Evolutionary conservation across 2,329 filamentous ascomycete species (phyloP).

Genomic region (Cercospora sesami): DNA sequence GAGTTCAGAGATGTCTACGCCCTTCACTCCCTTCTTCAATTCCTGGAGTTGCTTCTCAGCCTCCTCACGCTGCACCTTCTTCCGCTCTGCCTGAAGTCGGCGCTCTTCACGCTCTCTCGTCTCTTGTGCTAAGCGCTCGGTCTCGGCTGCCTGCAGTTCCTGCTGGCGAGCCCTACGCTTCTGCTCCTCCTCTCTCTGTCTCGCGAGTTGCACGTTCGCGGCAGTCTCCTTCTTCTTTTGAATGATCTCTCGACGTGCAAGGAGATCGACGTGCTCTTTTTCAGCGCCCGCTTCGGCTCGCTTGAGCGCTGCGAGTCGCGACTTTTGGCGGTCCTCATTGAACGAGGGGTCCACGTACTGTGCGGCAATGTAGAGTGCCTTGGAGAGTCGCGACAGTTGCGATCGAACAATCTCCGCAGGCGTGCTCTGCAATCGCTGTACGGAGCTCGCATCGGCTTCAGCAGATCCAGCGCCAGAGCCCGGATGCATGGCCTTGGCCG

Average conservation of each 20-base stretch:
- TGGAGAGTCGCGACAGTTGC: slow-evolving; percentile 87
- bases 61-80: slow-evolving; percentile 61
- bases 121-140: slow-evolving; percentile 84
- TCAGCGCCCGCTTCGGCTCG: slow-evolving; percentile 86
- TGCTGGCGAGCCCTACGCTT: slow-evolving; percentile 84
- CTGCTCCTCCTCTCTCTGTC: slow-evolving; percentile 88
- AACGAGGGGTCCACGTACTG: slow-evolving; percentile 92
- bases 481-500: slow-evolving; percentile 84
- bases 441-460: slow-evolving; percentile 77
- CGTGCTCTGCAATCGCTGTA: slow-evolving; percentile 95
- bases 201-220: slow-evolving; percentile 81
- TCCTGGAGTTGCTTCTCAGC: slow-evolving; percentile 88
- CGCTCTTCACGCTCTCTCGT: slow-evolving; percentile 86
- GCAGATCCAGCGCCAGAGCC: slow-evolving; percentile 83
- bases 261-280: slow-evolving; percentile 81
- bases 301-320: slow-evolving; percentile 75
- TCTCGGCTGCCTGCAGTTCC: slow-evolving; percentile 85
- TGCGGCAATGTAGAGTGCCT: slow-evolving; percentile 87
- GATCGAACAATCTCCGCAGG: slow-evolving; percentile 96
- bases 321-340: slow-evolving; percentile 75
- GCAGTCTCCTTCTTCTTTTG: slow-evolving; percentile 96
- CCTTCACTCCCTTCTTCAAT: slow-evolving; percentile 83
- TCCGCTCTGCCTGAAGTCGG: slow-evolving; percentile 80
- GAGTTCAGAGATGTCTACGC: slow-evolving; percentile 80
- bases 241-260: slow-evolving; percentile 85